These are phyloP conservation scores for Arachis hypogaea DNA, from an alignment of 306 rosid genomes.

Conservation along the genomic window DNA sequence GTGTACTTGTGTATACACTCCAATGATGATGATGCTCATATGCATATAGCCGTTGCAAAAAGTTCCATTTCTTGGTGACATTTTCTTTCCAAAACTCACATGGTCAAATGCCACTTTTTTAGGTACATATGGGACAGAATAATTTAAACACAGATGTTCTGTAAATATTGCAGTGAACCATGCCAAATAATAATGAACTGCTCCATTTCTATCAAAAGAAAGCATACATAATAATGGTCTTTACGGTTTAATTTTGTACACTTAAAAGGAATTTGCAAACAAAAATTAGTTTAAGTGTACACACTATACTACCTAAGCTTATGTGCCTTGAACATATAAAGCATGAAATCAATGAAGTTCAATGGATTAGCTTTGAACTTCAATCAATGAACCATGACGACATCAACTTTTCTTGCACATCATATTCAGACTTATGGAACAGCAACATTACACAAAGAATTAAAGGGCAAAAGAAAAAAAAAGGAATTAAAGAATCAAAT, in stretches of 20 bases:
- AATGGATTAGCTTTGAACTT: constrained; percentile 23
- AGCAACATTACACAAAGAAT: constrained; percentile 27
- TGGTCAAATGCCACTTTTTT: not conserved
- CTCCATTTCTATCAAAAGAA: not conserved
- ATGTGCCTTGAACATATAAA: constrained; percentile 14
- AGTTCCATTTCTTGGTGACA: no score
- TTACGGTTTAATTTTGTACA: not conserved
- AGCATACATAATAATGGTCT: not conserved
- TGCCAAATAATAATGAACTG: not conserved
- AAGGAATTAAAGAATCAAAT: not conserved
- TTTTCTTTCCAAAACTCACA: no score
- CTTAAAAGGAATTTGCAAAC: not conserved
- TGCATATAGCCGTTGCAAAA: no score
- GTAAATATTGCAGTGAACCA: not conserved
- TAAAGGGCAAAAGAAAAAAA: not conserved
- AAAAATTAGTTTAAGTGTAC: not conserved
- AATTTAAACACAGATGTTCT: not conserved
- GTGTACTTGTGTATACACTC: no score
- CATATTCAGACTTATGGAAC: constrained; percentile 23
- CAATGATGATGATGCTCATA: no score
- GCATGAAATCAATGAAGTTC: constrained; percentile 12
- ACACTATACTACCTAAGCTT: not conserved
- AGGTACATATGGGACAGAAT: not conserved
- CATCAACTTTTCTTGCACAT: not conserved
- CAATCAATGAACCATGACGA: not conserved